phyloP scores from a whole-genome alignment of 2,329 filamentous ascomycete species.

The Colletotrichum sp. region DNA sequence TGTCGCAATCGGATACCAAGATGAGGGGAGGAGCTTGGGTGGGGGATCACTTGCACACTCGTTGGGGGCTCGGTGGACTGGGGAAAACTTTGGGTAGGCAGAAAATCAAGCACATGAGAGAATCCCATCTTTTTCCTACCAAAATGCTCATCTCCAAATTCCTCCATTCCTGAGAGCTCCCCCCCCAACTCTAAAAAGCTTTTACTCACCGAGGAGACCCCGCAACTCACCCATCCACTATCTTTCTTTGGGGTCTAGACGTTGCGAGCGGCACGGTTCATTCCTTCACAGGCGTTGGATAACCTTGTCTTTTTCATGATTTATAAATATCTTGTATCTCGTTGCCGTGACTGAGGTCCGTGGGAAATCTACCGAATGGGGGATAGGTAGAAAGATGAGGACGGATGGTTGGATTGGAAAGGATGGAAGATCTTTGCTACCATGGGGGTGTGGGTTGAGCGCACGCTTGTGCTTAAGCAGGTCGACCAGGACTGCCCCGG shows the following conservation, averaged over 20 bases:
- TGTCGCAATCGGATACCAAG: not conserved
- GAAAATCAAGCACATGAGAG: not conserved
- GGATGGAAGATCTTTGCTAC: not conserved
- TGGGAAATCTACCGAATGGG: not conserved
- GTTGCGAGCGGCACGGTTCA: not conserved
- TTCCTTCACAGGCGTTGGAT: not conserved
- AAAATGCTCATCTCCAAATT: not conserved
- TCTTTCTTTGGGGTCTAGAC: not conserved
- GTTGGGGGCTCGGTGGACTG: not conserved
- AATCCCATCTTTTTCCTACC: not conserved
- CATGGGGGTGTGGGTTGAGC: not conserved
- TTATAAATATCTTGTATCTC: not conserved
- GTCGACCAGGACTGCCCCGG: not conserved
- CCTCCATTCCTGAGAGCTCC: not conserved
- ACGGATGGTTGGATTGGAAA: not conserved
- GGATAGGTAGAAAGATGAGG: not conserved
- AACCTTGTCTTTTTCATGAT: not conserved
- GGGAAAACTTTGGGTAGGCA: not conserved
- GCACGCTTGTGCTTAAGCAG: not conserved
- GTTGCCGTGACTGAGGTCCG: not conserved
- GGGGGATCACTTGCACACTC: not conserved
- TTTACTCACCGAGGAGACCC: not conserved
- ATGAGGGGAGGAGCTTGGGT: not conserved
- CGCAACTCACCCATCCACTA: not conserved
- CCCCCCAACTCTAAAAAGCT: not conserved